phyloP scores from a whole-genome alignment of 2,329 filamentous ascomycete species.

The Arthrobotrys entomopaga region DNA sequence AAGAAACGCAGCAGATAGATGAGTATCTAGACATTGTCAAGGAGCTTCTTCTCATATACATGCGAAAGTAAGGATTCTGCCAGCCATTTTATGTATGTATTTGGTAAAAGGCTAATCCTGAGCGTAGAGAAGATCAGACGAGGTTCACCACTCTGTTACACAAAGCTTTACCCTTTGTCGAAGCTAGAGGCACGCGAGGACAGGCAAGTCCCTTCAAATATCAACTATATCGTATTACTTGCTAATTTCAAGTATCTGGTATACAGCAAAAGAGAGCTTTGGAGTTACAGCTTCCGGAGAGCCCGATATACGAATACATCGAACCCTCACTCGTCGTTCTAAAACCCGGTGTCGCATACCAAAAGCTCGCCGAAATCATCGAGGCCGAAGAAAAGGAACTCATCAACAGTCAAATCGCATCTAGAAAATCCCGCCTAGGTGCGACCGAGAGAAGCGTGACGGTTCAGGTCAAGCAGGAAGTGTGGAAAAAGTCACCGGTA shows the following conservation, averaged over 20 bases:
- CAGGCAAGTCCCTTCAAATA: slow-evolving; percentile 15
- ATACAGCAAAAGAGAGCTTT: slow-evolving; percentile 67
- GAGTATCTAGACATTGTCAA: slow-evolving; percentile 79
- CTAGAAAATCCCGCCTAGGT: slow-evolving; percentile 86
- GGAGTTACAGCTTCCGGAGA: slow-evolving; percentile 79
- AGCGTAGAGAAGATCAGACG: slow-evolving; percentile 68
- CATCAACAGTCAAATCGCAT: slow-evolving; percentile 89
- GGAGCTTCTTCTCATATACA: slow-evolving; percentile 78
- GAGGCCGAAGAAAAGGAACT: slow-evolving; percentile 87
- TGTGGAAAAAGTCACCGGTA: slow-evolving; percentile 68
- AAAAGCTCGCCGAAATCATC: slow-evolving; percentile 81
- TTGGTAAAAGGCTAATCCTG: slow-evolving; percentile 34
- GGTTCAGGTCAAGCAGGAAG: slow-evolving; percentile 84
- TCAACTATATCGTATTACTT: not conserved
- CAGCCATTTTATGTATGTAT: not conserved
- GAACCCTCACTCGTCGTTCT: slow-evolving; percentile 75
- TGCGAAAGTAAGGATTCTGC: slow-evolving; percentile 72
- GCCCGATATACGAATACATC: slow-evolving; percentile 80
- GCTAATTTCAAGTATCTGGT: slow-evolving; percentile 2
- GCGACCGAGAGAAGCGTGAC: slow-evolving; percentile 86
- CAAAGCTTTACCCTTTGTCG: slow-evolving; percentile 44
- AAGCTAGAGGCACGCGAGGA: slow-evolving; percentile 49
- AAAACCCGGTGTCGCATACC: slow-evolving; percentile 78
- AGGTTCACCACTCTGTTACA: slow-evolving; percentile 62
- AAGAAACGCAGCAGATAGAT: slow-evolving; percentile 78